phyloP scores from a whole-genome alignment of 2,329 filamentous ascomycete species.

The Teratosphaeria nubilosa region DNA sequence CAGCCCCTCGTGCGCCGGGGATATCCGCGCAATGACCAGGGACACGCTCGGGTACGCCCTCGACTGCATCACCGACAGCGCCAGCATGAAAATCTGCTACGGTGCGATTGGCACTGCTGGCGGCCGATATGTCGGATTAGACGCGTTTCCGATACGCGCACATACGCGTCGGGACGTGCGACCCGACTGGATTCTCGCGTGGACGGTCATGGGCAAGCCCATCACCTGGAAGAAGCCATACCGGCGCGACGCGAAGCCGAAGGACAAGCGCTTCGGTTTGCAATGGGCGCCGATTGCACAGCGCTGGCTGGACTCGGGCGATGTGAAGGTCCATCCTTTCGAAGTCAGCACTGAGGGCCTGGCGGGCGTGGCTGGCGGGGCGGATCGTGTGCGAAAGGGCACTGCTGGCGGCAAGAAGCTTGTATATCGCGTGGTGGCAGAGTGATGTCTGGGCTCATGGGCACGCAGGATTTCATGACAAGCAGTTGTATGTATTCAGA shows the following conservation, averaged over 20 bases:
- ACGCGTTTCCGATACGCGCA: not conserved
- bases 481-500: no score
- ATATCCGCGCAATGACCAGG: not conserved
- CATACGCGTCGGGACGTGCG: not conserved
- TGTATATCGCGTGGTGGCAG: not conserved
- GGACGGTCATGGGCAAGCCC: not conserved
- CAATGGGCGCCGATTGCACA: not conserved
- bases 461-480: no score
- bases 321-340: not conserved
- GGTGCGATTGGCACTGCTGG: not conserved
- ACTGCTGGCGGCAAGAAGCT: not conserved
- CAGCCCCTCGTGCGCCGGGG: not conserved
- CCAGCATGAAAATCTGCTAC: not conserved
- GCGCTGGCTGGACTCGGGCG: not conserved
- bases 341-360: not conserved
- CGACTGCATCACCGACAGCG: not conserved
- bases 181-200: not conserved
- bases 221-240: not conserved
- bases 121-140: not conserved
- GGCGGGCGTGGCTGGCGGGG: not conserved
- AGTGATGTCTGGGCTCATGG: no score
- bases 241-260: no score
- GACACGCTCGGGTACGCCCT: constrained; percentile 4
- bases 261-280: not conserved
- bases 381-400: not conserved